These are phyloP conservation scores for Pythium monospermum DNA, from an alignment of 352 stramenopile species.

Conservation along the genomic window DNA sequence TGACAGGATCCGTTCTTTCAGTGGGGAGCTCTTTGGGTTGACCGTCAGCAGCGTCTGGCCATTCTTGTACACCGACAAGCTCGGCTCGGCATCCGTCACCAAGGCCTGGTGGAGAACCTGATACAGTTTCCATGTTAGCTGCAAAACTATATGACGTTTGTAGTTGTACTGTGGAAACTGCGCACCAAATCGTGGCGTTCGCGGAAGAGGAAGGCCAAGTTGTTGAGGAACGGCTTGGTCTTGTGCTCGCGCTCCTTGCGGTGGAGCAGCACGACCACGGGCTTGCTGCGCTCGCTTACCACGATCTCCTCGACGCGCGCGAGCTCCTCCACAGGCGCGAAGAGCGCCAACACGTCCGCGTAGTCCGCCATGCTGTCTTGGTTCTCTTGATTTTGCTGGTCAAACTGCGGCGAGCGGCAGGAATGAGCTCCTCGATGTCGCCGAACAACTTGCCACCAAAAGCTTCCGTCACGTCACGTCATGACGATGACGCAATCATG, in stretches of 20 bases:
- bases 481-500: too few relatives aligned
- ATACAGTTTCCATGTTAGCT: too few relatives aligned
- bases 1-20: constrained; percentile 46
- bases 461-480: too few relatives aligned
- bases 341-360: constrained; percentile 18
- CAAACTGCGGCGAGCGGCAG: too few relatives aligned
- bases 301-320: constrained; percentile 7
- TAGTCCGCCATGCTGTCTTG: constrained; percentile 21
- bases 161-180: too few relatives aligned
- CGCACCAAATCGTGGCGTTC: constrained; percentile 57
- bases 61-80: constrained; percentile 51
- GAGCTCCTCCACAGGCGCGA: constrained; percentile 18
- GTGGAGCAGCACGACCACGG: constrained; percentile 30
- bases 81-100: constrained; percentile 30
- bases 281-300: constrained; percentile 16
- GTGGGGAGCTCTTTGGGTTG: constrained; percentile 31
- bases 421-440: too few relatives aligned
- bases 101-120: constrained; percentile 38
- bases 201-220: constrained; percentile 57
- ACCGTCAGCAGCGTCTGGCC: constrained; percentile 28
- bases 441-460: too few relatives aligned
- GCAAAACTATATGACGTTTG: too few relatives aligned
- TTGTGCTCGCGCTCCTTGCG: constrained; percentile 30
- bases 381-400: too few relatives aligned
- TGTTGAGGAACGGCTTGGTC: constrained; percentile 41